Conservation (phyloP, 2,329 filamentous ascomycete species). For the Waltergamsia citrina region DNA sequence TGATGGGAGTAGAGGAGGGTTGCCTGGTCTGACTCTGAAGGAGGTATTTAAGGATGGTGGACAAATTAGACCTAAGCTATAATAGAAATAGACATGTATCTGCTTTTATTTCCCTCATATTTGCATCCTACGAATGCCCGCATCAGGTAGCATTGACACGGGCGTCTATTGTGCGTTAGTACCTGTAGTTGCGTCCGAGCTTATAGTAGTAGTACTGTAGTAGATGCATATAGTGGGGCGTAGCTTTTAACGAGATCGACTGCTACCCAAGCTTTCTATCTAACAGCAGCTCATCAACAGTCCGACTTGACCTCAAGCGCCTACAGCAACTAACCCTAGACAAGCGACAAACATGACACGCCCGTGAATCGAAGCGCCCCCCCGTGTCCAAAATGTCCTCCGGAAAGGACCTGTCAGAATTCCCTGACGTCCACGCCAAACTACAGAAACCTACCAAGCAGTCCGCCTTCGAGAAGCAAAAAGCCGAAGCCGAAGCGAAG, state of each 20-base stretch:
- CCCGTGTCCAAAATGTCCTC: slow-evolving; percentile 38
- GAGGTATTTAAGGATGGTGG: slow-evolving; percentile 24
- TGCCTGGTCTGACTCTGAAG: slow-evolving; percentile 32
- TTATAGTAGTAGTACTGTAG: too few relatives aligned
- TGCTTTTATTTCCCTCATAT: too few relatives aligned
- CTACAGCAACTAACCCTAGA: too few relatives aligned
- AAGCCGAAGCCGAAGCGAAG: slow-evolving; percentile 84
- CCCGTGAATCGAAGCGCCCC: not conserved
- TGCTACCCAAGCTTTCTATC: not conserved
- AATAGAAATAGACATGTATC: too few relatives aligned
- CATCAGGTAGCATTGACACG: not conserved
- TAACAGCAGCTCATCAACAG: too few relatives aligned
- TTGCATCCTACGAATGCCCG: too few relatives aligned
- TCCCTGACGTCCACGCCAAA: slow-evolving; percentile 68
- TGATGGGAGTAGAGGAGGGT: slow-evolving; percentile 43
- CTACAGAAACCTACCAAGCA: slow-evolving; percentile 73
- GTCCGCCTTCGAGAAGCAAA: slow-evolving; percentile 80
- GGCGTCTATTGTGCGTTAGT: not conserved
- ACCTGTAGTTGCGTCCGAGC: too few relatives aligned
- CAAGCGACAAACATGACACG: not conserved
- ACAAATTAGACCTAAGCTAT: slow-evolving; percentile 6
- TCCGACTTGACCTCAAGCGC: too few relatives aligned
- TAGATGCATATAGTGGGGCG: not conserved
- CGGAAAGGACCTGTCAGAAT: slow-evolving; percentile 40
- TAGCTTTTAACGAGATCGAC: not conserved